phyloP scores from a whole-genome alignment of 768 basidiomycete species.

The Amanita muscaria region DNA sequence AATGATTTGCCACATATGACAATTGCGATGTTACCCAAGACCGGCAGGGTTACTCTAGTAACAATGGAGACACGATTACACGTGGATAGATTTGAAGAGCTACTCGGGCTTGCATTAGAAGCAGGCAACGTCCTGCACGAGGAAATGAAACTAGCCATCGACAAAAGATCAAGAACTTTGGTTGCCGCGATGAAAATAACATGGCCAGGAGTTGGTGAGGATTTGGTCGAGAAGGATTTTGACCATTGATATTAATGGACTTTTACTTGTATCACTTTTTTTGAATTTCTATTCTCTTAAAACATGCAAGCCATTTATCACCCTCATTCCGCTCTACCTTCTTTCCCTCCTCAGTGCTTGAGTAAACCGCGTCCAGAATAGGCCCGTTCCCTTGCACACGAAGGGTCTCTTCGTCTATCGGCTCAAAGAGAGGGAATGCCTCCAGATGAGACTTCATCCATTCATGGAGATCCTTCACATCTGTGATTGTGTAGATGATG shows the following conservation, averaged over 20 bases:
- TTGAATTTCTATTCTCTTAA: slow-evolving; percentile 48
- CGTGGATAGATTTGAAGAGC: slow-evolving; percentile 86
- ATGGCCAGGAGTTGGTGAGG: slow-evolving; percentile 19
- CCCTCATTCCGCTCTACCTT: slow-evolving; percentile 92
- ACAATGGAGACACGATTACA: slow-evolving; percentile 93
- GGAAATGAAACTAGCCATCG: slow-evolving; percentile 77
- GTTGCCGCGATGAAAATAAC: slow-evolving; percentile 51
- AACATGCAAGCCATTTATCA: slow-evolving; percentile 90
- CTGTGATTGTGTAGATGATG: slow-evolving; percentile 95
- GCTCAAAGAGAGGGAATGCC: slow-evolving; percentile 80
- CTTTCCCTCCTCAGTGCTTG: slow-evolving; percentile 90
- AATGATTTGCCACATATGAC: slow-evolving; percentile 83
- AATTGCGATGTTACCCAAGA: slow-evolving; percentile 82
- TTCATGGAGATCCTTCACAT: slow-evolving; percentile 85
- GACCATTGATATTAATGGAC: slow-evolving; percentile 20
- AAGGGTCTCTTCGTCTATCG: slow-evolving; percentile 65
- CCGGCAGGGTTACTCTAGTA: slow-evolving; percentile 78
- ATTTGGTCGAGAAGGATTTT: slow-evolving; percentile 22
- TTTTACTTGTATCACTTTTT: slow-evolving; percentile 9
- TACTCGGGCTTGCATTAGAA: slow-evolving; percentile 70
- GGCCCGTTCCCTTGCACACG: slow-evolving; percentile 67
- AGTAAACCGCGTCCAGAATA: slow-evolving; percentile 75
- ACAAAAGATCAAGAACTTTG: slow-evolving; percentile 50
- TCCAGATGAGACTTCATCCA: slow-evolving; percentile 95
- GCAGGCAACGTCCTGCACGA: slow-evolving; percentile 68